A percentile compares a stretch with the other conserved stretches of the same genome.
Evolutionary conservation across 2,329 filamentous ascomycete species (phyloP).

Genomic region (Madurella mycetomatis): DNA sequence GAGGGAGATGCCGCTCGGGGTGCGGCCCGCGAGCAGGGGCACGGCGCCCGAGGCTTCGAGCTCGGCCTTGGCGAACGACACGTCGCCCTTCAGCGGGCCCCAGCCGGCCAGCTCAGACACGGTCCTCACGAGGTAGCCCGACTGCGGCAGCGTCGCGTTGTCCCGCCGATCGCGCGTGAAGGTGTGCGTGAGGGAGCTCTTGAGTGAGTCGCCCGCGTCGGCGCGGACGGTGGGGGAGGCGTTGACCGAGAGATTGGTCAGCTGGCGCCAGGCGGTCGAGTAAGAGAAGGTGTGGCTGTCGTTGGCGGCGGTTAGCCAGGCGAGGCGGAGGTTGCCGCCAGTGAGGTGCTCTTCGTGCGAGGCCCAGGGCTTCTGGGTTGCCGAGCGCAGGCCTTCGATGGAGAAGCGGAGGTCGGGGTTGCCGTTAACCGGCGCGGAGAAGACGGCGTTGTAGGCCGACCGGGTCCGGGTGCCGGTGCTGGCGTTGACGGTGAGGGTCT

Average conservation of each 20-base stretch:
- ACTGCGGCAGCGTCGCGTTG: constrained; percentile 75
- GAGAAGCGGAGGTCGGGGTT: constrained; percentile 78
- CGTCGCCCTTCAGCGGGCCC: constrained; percentile 79
- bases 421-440: constrained; percentile 77
- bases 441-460: constrained; percentile 82
- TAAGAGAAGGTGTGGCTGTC: constrained; percentile 77
- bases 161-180: constrained; percentile 79
- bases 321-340: constrained; percentile 70
- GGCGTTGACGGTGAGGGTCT: constrained; percentile 81
- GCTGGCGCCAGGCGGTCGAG: constrained; percentile 77
- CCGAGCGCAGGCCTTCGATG: constrained; percentile 74
- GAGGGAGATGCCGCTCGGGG: constrained; percentile 69
- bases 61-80: constrained; percentile 92
- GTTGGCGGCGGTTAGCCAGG: constrained; percentile 63
- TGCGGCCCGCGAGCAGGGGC: constrained; percentile 66
- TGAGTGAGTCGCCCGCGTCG: constrained; percentile 87
- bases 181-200: constrained; percentile 78
- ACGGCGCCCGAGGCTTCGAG: constrained; percentile 73
- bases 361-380: constrained; percentile 86
- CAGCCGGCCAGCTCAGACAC: constrained; percentile 81
- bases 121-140: constrained; percentile 75
- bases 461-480: constrained; percentile 85
- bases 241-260: constrained; percentile 70
- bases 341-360: constrained; percentile 87
- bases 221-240: constrained; percentile 77